Evolutionary conservation across 192 early-diverging fungal species (phyloP).

Genomic region (Coemansia sp.): DNA sequence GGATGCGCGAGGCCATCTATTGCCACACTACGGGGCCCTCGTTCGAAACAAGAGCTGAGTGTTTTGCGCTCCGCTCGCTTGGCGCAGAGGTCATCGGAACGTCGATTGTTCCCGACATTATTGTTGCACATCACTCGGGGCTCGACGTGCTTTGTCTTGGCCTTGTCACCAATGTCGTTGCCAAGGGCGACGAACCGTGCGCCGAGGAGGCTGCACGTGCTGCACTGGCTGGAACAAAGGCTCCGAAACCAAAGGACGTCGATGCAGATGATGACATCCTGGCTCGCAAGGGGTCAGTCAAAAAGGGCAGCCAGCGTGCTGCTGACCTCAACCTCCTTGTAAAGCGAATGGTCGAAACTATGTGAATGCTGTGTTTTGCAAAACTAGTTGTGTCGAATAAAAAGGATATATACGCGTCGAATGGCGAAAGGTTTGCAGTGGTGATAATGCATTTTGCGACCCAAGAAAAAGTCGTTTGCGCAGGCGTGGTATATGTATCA

Average conservation of each 20-base stretch:
- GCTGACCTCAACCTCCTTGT: conserved; percentile 39
- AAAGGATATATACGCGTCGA: background rate
- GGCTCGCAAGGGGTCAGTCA: conserved; percentile 32
- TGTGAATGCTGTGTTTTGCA: conserved; percentile 3
- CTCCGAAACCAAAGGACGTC: conserved; percentile 8
- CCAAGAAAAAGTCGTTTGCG: no score
- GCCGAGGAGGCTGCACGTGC: conserved; percentile 39
- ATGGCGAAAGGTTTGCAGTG: no score
- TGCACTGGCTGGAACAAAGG: conserved; percentile 23
- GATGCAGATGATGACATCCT: conserved; percentile 38
- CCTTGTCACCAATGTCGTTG: conserved; percentile 76
- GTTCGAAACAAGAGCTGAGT: conserved; percentile 88
- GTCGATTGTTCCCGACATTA: conserved; percentile 86
- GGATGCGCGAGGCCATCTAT: conserved; percentile 79
- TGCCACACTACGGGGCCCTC: conserved; percentile 84
- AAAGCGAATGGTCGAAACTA: conserved; percentile 29
- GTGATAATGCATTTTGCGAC: no score
- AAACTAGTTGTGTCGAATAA: background rate
- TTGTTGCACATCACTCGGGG: conserved; percentile 83
- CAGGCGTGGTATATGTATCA: no score
- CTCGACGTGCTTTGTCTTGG: conserved; percentile 76
- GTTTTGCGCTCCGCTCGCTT: conserved; percentile 62
- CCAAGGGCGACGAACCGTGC: conserved; percentile 29
- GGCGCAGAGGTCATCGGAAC: conserved; percentile 88
- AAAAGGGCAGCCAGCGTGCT: conserved; percentile 48